Evolutionary conservation across 2,329 filamentous ascomycete genomes (phyloP), one percentile per base, ranked within the genome.

Genomic region (Grosmannia huntii): DNA sequence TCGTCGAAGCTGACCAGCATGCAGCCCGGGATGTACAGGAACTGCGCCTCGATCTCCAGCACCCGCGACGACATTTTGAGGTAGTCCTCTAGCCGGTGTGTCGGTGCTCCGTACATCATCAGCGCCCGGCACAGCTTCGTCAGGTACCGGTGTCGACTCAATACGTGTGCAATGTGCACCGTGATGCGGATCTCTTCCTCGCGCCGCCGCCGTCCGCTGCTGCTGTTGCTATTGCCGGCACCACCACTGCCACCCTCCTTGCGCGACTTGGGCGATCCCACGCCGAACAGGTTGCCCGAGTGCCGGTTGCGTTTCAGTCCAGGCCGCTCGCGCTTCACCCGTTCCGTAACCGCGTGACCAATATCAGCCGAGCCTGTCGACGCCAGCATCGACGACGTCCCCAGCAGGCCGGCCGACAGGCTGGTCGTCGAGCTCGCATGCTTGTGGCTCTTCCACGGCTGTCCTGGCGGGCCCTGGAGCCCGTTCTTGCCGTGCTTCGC

Each of bases 1-100:
- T 92, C 88, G 66, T 88, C 90, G 66, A 96, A 96, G 5, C 89
- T 92, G 67, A 96, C 87, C 59, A 96, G 88, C 91, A 96, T 96
- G 67, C 89, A 95, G 0, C 89, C 89, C 0, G 91, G 90, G 33
- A 96, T 82, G 68, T 96, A 96, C 25, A 96, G 74, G 65, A 94
- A 96, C 66, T 95, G 90, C 6, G 86, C 87, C 63, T 95, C 87
- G 19, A 96, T 91, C 69, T 91, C 88, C 44, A 96, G 79, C 1
- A 94, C 88, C n/a, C 88, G 81, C 1, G 91, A 86, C 10, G 88
- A 90, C 87, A 92, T 95, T 62, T 81, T 85, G 82, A 96, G 85
- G 69, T 95, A 96, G 68, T 95, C 87, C 70, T 96, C 91, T 23
- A 96, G 75, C 12, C 91, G 85, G 73, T 96, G 91, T 0, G 90